Evolutionary conservation across 1,284 basidiomycete genomes (phyloP), one percentile per base, ranked within the genome.

Genomic region (Ceratorhiza oryzae-sativae): DNA sequence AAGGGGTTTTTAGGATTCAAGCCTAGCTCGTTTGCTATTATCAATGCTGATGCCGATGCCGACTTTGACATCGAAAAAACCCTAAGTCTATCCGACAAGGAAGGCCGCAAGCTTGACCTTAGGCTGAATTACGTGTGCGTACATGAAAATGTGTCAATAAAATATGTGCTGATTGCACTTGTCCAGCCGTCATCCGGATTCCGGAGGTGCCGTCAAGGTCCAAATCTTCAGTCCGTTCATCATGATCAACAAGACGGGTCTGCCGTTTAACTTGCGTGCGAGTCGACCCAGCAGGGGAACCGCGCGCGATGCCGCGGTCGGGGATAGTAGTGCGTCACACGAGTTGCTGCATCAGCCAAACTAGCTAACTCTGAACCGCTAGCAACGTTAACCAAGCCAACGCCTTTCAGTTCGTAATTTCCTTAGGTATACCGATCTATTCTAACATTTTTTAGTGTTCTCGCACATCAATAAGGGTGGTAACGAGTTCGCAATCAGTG

Each of bases 191-290:
- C 94, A 94, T 80, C 89, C 93, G 1, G 88, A 98, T 73, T 93
- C 95, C 12, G 97, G 97, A 2, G 96, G 97, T n/a, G 95, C 97
- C 1, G 97, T 98, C 86, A 97, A 94, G 81, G 94, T 98, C 0
- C 97, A 99, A 80, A 90, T 99, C 67, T 99, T 95, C 79, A 90
- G 89, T 76, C 96, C 97, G 1, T 99, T 93, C 79, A 84, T 99
- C 63, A 83, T 99, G 61, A 82, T 98, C 79, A 99, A 99, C 82
- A 98, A 98, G 84, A 95, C 95, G 0, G 92, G 91, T 1, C 81
- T 97, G 59, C 91, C 95, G 0, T 97, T 98, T 77, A 84, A 84
- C 42, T 84, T 97, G 41, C 90, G 87, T 75, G 84, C 92, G 8
- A 88, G 89, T 15, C 83, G 87, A 9, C 85, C 90, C 6, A 59